Percentiles rank a stretch among this genome's conserved stretches.
phyloP scores from a whole-genome alignment of 768 basidiomycete genomes.

The Rhizopogon sp. region DNA sequence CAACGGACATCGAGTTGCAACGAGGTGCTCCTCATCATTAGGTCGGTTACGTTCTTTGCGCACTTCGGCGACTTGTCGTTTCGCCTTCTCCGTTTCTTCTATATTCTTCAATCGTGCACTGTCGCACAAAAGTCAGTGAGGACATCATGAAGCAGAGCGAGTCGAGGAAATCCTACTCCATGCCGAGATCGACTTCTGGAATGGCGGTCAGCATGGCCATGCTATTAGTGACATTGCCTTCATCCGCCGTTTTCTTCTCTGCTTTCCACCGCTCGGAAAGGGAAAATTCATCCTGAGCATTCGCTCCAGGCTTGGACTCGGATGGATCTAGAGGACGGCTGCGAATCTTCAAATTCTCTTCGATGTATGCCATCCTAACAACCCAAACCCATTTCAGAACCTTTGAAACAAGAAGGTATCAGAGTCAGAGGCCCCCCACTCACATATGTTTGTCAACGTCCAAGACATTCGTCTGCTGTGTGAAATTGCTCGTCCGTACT shows the following conservation, averaged over 20 bases:
- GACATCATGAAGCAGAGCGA: background rate
- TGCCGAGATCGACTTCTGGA: conserved; percentile 96
- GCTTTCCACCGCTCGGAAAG: conserved; percentile 62
- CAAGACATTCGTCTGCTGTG: conserved; percentile 91
- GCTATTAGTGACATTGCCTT: conserved; percentile 91
- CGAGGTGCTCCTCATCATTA: conserved; percentile 78
- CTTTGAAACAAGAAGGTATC: background rate
- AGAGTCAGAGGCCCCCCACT: conserved; percentile 21
- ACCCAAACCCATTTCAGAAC: background rate
- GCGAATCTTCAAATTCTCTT: conserved; percentile 81
- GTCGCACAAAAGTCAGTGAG: background rate
- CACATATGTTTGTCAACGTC: conserved; percentile 99
- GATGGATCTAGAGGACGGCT: conserved; percentile 49
- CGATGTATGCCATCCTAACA: conserved; percentile 94
- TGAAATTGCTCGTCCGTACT: conserved; percentile 89
- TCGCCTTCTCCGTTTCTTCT: conserved; percentile 96
- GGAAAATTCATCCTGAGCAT: conserved; percentile 79
- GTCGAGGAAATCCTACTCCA: conserved; percentile 74
- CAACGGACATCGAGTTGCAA: conserved; percentile 78
- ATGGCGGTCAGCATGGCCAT: conserved; percentile 96
- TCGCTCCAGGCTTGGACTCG: conserved; percentile 41
- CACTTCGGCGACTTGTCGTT: conserved; percentile 76
- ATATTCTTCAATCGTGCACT: conserved; percentile 92
- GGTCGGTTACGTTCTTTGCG: conserved; percentile 52
- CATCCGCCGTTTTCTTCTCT: conserved; percentile 58